Conservation (phyloP, 2,329 filamentous ascomycete species). For the Ceratocystis harringtonii region DNA sequence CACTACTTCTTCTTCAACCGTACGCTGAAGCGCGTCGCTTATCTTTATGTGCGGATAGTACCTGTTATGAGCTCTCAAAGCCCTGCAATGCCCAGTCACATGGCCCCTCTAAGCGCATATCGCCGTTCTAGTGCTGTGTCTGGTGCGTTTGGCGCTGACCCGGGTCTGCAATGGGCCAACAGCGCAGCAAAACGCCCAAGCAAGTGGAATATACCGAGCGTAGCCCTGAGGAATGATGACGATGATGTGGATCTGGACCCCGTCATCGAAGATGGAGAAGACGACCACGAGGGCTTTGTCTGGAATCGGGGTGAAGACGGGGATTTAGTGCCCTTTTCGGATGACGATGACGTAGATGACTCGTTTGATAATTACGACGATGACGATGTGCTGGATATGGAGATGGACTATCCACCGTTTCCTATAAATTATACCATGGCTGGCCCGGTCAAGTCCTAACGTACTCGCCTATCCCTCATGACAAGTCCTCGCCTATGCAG, state of each 20-base stretch:
- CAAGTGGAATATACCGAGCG: constrained; percentile 5
- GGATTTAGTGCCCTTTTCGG: constrained; percentile 38
- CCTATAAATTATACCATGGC: constrained; percentile 23
- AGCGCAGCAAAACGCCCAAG: constrained; percentile 1
- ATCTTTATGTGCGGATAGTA: constrained; percentile 82
- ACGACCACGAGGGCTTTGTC: constrained; percentile 38
- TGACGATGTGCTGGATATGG: constrained; percentile 26
- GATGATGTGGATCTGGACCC: constrained; percentile 15
- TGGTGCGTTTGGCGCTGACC: constrained; percentile 2
- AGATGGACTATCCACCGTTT: constrained; percentile 27
- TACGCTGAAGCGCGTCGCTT: constrained; percentile 77
- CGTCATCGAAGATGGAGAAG: constrained; percentile 24
- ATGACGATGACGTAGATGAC: constrained; percentile 34
- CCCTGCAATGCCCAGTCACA: constrained; percentile 30
- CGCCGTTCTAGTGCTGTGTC: constrained; percentile 6
- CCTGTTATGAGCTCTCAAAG: constrained; percentile 55
- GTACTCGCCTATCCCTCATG: too few relatives aligned
- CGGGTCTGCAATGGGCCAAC: background rate
- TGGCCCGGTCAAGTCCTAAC: background rate
- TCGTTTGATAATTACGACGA: constrained; percentile 33
- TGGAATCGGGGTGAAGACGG: constrained; percentile 46
- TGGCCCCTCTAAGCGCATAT: constrained; percentile 7
- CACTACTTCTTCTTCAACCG: constrained; percentile 99
- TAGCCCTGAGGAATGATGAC: background rate
- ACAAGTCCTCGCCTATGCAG: too few relatives aligned